Evolutionary conservation across 257 asterid species (phyloP), one percentile per base, ranked within the genome.

Genomic region (Salvia miltiorrhiza): DNA sequence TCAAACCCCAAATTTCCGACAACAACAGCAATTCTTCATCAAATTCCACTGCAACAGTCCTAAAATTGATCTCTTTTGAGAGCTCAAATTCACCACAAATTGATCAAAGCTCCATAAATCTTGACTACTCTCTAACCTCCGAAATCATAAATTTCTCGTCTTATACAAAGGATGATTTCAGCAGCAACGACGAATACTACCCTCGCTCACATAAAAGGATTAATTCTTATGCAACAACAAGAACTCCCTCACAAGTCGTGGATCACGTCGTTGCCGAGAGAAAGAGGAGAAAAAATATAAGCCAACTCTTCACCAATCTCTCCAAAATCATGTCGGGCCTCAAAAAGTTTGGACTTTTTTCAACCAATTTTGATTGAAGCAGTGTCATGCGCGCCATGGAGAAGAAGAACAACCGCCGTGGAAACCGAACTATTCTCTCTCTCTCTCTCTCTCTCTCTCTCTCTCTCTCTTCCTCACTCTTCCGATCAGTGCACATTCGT

Each of bases 291-390:
- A 80, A 82, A 75, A 85, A 74, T 62, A 17, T 88, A 30, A 76
- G 74, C 37, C 83, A 82, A 35, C 88, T 85, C 53, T 88, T 88
- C 84, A 73, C 85, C 43, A 57, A 69, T 59, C 84, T 85, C 23
- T 83, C 95, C 1, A 88, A 85, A 72, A 50, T 79, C 6, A 81
- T 85, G 12, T 92, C 95, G 0, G 86, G 95, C 16, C 90, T 88
- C 47, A 88, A 80, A 63, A 85, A 85, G 95, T 92, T 88, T 4
- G 2, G 9, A 45, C n/a, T 45, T 45, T 45, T n/a, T n/a, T n/a
- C n/a, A n/a, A n/a, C n/a, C n/a, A n/a, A n/a, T n/a, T n/a, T n/a
- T n/a, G n/a, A n/a, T n/a, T n/a, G n/a, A n/a, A n/a, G n/a, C n/a
- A n/a, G n/a, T n/a, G n/a, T n/a, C n/a, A n/a, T n/a, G n/a, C n/a